Base-by-base conservation (phyloP, 495 filamentous ascomycete species). In the Hypoxylon lienhwacheense region DNA sequence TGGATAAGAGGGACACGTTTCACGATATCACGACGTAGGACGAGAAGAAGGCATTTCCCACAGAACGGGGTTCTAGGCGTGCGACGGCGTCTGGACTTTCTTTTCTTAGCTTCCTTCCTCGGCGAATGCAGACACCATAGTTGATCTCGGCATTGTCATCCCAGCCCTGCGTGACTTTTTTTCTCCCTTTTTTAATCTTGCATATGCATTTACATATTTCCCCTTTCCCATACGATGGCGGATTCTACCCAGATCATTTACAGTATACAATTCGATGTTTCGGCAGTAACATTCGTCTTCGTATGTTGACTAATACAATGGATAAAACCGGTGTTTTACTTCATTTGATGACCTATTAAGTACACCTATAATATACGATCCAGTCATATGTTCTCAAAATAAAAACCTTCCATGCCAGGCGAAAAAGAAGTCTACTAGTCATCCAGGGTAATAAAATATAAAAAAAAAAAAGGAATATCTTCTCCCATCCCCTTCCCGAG, bases 371-470 rank as follows among this genome's bases (percentile, higher is more conserved):
- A 65, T 70, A 76, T 80, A 76, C 77, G 74, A 78, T 62, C 77
- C 75, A 78, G 77, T 77, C 75, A 80, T 80, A 77, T 77, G 51
- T 52, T n/a, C n/a, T n/a, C 57, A 31, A 56, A 59, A 53, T 55
- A 49, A 62, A 49, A 50, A 16, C 54, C 49, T 37, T 48, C 29
- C 32, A 62, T 63, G 59, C 59, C 59, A 58, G 54, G 53, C 46
- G 53, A 61, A 36, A 41, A 47, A 56, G 21, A 58, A 59, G 53
- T 59, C 54, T 53, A n/a, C n/a, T n/a, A 63, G 48, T 58, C 59
- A 61, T 63, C 59, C 54, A 58, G 48, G 44, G 24, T 29, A 52
- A 16, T 16, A 41, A 41, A 8, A 58, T n/a, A n/a, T n/a, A n/a
- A n/a, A n/a, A n/a, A n/a, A n/a, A n/a, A n/a, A n/a, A n/a, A n/a